phyloP scores from a whole-genome alignment of 169 alveolate species.

The Haemoproteus tartakovskyi region DNA sequence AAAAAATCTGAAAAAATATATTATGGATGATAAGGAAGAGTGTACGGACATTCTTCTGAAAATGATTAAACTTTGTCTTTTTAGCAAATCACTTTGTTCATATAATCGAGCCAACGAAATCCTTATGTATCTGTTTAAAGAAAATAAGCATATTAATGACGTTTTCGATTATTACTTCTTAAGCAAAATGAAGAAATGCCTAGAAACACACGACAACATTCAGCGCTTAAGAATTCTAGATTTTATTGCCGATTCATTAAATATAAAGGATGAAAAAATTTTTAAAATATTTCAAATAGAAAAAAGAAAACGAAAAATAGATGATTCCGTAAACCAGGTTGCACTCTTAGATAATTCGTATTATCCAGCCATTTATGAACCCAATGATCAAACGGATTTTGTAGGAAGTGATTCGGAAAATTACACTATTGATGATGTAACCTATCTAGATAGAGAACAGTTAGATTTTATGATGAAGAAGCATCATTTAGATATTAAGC shows the following conservation, averaged over 20 bases:
- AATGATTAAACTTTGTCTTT: slow-evolving; percentile 54
- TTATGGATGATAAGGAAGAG: slow-evolving; percentile 39
- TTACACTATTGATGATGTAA: slow-evolving; percentile 1
- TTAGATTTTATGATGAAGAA: slow-evolving; percentile 21
- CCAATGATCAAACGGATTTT: not conserved
- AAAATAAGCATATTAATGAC: slow-evolving; percentile 18
- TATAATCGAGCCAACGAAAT: slow-evolving; percentile 47
- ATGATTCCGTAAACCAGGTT: not conserved
- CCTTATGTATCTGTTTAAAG: slow-evolving; percentile 9
- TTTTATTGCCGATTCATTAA: slow-evolving; percentile 18
- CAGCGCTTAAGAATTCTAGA: slow-evolving; percentile 44
- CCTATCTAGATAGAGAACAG: not conserved
- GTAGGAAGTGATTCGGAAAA: not conserved
- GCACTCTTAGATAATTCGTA: not conserved
- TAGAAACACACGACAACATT: slow-evolving; percentile 28
- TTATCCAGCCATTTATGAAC: not conserved
- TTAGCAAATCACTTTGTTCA: slow-evolving; percentile 59
- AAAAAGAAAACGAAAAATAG: not conserved
- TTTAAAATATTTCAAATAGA: slow-evolving; percentile 6
- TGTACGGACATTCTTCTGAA: slow-evolving; percentile 17
- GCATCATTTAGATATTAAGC: slow-evolving; percentile 4
- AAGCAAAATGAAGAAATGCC: slow-evolving; percentile 14
- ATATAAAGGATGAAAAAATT: slow-evolving; percentile 4
- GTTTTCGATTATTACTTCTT: slow-evolving; percentile 46
- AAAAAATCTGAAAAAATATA: slow-evolving; percentile 55